These are phyloP conservation scores for Suillus hirtellus DNA, from an alignment of 768 basidiomycete genomes.

Conservation along the genomic window DNA sequence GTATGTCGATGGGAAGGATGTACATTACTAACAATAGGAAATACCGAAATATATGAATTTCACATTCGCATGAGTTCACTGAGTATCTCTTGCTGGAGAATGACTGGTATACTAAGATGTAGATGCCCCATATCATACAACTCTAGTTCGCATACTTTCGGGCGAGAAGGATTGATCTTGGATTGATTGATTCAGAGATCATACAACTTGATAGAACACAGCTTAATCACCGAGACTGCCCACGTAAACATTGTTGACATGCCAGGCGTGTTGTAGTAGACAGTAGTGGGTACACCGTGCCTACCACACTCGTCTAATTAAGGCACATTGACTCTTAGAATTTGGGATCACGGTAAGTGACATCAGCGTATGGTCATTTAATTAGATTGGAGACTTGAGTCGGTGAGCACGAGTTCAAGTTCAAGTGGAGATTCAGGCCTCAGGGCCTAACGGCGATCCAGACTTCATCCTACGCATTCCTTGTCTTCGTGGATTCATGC, in stretches of 20 bases:
- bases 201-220: neutral
- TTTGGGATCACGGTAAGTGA: too few species aligned
- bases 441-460: too few species aligned
- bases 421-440: neutral
- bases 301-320: neutral
- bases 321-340: too few species aligned
- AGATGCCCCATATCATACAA: neutral
- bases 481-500: too few species aligned
- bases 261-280: neutral
- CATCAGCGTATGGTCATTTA: neutral
- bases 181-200: neutral
- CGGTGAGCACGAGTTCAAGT: neutral
- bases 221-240: neutral
- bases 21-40: conserved; percentile 1
- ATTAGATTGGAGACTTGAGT: neutral
- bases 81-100: neutral
- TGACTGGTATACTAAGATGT: neutral
- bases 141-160: neutral
- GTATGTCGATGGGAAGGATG: conserved; percentile 1
- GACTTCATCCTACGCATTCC: too few species aligned
- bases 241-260: neutral
- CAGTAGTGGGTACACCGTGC: neutral
- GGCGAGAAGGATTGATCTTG: neutral
- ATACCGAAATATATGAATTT: neutral
- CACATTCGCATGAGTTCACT: neutral